These are phyloP conservation scores for Phoma sp. DNA, from an alignment of 2,329 filamentous ascomycete genomes.

Conservation along the genomic window DNA sequence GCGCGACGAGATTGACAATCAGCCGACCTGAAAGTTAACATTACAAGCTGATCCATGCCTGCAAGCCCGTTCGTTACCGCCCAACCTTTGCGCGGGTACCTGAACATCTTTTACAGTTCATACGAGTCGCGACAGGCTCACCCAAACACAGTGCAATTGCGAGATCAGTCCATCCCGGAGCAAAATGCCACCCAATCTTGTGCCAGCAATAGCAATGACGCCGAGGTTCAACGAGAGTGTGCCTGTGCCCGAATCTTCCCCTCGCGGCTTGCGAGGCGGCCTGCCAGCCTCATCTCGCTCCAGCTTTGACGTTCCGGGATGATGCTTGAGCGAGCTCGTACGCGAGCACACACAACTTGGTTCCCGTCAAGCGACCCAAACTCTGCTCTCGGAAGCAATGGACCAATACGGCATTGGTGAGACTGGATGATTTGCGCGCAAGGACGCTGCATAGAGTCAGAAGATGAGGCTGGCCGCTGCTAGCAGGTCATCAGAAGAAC, in stretches of 20 bases:
- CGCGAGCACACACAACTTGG: constrained; percentile 16
- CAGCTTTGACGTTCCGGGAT: constrained; percentile 20
- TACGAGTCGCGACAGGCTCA: constrained; percentile 7
- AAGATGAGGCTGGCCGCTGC: constrained; percentile 12
- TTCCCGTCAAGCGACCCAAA: constrained; percentile 25
- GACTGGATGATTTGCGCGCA: constrained; percentile 10
- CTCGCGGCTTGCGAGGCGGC: constrained; percentile 5
- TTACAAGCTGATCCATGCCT: constrained; percentile 16
- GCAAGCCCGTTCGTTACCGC: constrained; percentile 11
- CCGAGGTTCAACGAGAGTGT: constrained; percentile 2
- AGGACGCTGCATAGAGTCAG: constrained; percentile 12
- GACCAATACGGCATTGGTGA: constrained; percentile 6
- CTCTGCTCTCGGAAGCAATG: constrained; percentile 2
- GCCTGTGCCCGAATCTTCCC: constrained; percentile 6
- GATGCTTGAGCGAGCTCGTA: constrained; percentile 5
- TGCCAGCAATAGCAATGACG: not conserved
- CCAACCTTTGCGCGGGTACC: constrained; percentile 15
- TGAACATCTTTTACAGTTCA: constrained; percentile 12
- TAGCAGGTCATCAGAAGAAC: constrained; percentile 2
- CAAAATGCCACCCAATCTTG: constrained; percentile 4
- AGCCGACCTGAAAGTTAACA: constrained; percentile 5
- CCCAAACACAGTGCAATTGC: constrained; percentile 7
- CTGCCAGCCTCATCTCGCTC: constrained; percentile 16
- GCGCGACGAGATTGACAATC: constrained; percentile 10
- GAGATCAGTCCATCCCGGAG: not conserved